Evolutionary conservation across 768 basidiomycete genomes (phyloP).

Genomic region (Russula foetens): DNA sequence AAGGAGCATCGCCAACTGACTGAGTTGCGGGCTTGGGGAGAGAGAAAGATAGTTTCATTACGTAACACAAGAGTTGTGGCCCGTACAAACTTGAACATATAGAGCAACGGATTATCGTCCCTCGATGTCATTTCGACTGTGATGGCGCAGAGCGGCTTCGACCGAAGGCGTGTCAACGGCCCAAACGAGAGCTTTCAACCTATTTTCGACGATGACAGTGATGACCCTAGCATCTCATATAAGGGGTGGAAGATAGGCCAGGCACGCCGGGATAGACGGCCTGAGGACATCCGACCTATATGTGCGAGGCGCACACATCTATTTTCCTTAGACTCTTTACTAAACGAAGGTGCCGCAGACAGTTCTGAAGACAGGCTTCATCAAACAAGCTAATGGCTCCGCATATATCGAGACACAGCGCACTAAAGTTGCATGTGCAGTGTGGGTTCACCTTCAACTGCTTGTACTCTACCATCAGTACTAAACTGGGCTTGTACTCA

Average conservation of each 20-base stretch:
- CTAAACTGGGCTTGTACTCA: slow-evolving; percentile 24
- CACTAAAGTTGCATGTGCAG: slow-evolving; percentile 92
- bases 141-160: slow-evolving; percentile 46
- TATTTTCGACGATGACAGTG: slow-evolving; percentile 38
- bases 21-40: slow-evolving; percentile 47
- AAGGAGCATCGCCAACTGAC: slow-evolving; percentile 42
- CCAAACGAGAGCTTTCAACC: slow-evolving; percentile 79
- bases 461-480: slow-evolving; percentile 25
- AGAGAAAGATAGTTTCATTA: slow-evolving; percentile 90
- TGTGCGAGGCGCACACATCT: slow-evolving; percentile 46
- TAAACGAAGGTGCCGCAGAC: slow-evolving; percentile 11
- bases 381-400: slow-evolving; percentile 91
- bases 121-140: neutral
- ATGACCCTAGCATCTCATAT: slow-evolving; percentile 22
- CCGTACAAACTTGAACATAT: neutral
- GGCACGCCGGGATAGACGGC: slow-evolving; percentile 42
- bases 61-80: neutral
- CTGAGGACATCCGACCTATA: slow-evolving; percentile 72
- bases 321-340: neutral
- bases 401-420: slow-evolving; percentile 91
- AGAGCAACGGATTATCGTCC: neutral
- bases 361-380: slow-evolving; percentile 88
- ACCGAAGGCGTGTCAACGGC: slow-evolving; percentile 84
- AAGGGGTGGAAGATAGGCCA: slow-evolving; percentile 29
- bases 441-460: slow-evolving; percentile 41